phyloP scores from a whole-genome alignment of 805 yeast genomes.

The Candida broadrunensis region DNA sequence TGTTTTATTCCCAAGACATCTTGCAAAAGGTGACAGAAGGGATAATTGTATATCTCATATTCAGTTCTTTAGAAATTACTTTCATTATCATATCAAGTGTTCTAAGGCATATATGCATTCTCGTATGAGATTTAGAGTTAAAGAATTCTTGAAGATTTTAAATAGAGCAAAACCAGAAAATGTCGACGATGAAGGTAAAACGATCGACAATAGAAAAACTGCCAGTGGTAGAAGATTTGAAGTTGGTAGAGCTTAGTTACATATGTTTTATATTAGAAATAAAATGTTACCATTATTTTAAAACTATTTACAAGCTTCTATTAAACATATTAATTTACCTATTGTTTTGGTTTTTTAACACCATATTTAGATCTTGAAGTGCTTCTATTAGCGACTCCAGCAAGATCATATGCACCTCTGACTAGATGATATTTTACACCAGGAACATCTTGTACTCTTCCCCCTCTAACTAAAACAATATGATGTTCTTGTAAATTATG shows the following conservation, averaged over 20 bases:
- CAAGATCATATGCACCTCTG: constrained; percentile 89
- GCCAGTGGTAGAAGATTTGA: constrained; percentile 72
- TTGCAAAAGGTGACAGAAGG: constrained; percentile 58
- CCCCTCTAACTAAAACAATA: constrained; percentile 96
- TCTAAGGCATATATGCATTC: constrained; percentile 98
- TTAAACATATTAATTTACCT: not conserved
- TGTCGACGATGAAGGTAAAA: constrained; percentile 62
- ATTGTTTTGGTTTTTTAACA: constrained; percentile 68
- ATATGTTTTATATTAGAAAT: not conserved
- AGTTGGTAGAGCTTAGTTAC: constrained; percentile 10
- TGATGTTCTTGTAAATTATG: constrained; percentile 98
- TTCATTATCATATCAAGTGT: constrained; percentile 98
- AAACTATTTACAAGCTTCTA: no score
- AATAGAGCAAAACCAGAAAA: constrained; percentile 96
- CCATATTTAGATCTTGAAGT: constrained; percentile 94
- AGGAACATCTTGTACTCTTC: constrained; percentile 95
- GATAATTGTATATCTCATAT: constrained; percentile 90
- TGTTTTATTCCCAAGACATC: constrained; percentile 81
- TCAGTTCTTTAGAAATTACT: constrained; percentile 89
- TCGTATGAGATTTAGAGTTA: constrained; percentile 95
- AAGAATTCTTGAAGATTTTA: constrained; percentile 89
- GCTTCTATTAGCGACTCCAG: constrained; percentile 91
- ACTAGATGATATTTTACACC: constrained; percentile 95
- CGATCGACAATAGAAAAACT: constrained; percentile 54
- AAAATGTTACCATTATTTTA: no score